Conservation (phyloP, 2,329 filamentous ascomycete genomes). For the Exophiala sp. region DNA sequence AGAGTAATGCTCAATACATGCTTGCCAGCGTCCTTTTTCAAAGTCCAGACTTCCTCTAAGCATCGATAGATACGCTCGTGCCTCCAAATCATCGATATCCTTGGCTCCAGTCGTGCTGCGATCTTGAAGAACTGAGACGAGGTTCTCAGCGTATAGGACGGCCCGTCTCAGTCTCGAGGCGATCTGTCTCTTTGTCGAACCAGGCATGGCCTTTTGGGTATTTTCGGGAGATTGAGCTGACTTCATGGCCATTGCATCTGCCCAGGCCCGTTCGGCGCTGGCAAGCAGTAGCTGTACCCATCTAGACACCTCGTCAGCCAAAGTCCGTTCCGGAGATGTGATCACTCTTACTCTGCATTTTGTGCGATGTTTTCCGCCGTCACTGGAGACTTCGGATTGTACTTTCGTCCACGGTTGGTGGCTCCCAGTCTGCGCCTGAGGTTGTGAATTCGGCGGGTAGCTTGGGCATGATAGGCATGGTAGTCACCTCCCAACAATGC, state of each 20-base stretch:
- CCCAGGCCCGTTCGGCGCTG: constrained; percentile 85
- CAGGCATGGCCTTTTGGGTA: constrained; percentile 64
- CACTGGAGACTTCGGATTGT: constrained; percentile 61
- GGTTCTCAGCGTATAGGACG: constrained; percentile 59
- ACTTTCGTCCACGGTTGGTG: constrained; percentile 82
- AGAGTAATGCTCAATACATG: constrained; percentile 69
- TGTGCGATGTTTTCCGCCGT: constrained; percentile 68
- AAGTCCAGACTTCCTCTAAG: constrained; percentile 72
- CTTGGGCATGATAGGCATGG: constrained; percentile 71
- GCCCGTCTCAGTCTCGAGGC: constrained; percentile 82
- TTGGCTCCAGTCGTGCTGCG: constrained; percentile 58
- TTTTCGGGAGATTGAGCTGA: constrained; percentile 70
- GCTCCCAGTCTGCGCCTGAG: constrained; percentile 79
- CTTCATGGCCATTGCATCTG: constrained; percentile 93
- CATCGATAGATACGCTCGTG: constrained; percentile 72
- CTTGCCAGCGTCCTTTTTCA: constrained; percentile 81
- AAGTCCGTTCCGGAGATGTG: constrained; percentile 6
- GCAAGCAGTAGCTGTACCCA: constrained; percentile 74
- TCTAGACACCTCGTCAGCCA: constrained; percentile 42
- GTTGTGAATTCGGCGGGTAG: constrained; percentile 74
- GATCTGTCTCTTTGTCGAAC: constrained; percentile 78
- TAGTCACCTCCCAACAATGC: constrained; percentile 86
- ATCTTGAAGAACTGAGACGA: constrained; percentile 62
- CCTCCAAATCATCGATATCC: constrained; percentile 71
- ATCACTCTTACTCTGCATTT: constrained; percentile 61